Evolutionary conservation across 1,284 basidiomycete genomes (phyloP).

Genomic region (Trichosporon coremiiforme): DNA sequence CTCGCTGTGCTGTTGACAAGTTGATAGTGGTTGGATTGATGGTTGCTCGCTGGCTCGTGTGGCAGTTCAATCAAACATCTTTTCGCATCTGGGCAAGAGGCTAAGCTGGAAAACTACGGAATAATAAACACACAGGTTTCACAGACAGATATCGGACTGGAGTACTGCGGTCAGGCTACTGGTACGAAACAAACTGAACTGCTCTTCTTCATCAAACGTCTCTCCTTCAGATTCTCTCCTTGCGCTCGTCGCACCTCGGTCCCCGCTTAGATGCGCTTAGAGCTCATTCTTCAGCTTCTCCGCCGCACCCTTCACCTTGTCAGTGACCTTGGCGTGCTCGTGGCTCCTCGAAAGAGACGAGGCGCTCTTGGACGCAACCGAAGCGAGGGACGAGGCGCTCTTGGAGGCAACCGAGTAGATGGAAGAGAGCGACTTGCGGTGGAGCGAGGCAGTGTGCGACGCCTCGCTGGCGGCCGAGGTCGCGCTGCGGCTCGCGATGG

Average conservation of each 20-base stretch:
- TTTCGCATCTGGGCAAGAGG: too few species aligned
- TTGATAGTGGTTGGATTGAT: too few species aligned
- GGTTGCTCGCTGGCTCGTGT: too few species aligned
- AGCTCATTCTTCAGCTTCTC: conserved; percentile 24
- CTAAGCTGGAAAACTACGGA: too few species aligned
- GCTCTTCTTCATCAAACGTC: too few species aligned
- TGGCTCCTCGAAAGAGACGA: conserved; percentile 22
- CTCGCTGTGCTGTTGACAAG: too few species aligned
- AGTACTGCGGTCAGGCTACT: too few species aligned
- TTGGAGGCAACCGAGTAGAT: conserved; percentile 36
- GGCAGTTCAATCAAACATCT: too few species aligned
- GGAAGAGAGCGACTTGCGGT: conserved; percentile 30
- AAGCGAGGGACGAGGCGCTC: conserved; percentile 35
- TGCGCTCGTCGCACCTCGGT: background rate
- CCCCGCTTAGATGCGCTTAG: background rate
- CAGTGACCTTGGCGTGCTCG: conserved; percentile 13
- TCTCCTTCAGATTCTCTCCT: background rate
- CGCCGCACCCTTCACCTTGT: conserved; percentile 14
- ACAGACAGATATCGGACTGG: too few species aligned
- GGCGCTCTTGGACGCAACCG: conserved; percentile 39
- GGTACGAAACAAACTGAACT: too few species aligned
- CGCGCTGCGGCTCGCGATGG: conserved; percentile 44
- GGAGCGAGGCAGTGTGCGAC: conserved; percentile 57
- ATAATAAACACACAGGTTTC: too few species aligned
- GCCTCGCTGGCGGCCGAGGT: conserved; percentile 36